Evolutionary conservation across 2,329 filamentous ascomycete genomes (phyloP).

Genomic region (Drechslera avenae): DNA sequence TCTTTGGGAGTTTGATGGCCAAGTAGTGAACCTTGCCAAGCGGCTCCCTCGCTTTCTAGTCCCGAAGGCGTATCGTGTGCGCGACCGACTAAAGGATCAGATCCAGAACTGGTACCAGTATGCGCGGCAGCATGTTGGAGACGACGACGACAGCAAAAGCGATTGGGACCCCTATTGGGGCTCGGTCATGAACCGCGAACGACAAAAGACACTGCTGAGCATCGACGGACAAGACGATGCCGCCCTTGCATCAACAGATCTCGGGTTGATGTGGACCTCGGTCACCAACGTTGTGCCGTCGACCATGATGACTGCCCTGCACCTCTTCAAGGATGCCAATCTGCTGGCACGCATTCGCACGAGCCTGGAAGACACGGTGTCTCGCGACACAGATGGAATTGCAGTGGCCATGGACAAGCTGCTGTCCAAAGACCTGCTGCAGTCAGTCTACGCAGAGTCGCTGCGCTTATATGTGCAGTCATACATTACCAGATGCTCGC

Average conservation of each 20-base stretch:
- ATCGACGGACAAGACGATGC: neutral
- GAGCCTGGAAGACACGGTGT: neutral
- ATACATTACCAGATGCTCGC: conserved; percentile 14
- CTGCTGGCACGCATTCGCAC: neutral
- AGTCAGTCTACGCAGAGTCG: conserved; percentile 46
- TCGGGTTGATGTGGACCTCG: conserved; percentile 1
- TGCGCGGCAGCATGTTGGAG: neutral
- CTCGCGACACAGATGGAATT: neutral
- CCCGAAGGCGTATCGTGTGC: neutral
- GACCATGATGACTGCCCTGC: neutral
- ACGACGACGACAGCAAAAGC: neutral
- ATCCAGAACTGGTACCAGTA: neutral
- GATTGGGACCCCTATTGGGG: conserved; percentile 1
- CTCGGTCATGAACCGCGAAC: neutral
- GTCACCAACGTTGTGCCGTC: conserved; percentile 2
- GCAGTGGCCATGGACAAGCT: neutral
- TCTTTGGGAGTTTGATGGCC: neutral
- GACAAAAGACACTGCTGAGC: neutral
- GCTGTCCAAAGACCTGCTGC: conserved; percentile 28
- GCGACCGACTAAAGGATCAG: neutral
- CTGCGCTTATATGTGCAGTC: conserved; percentile 34
- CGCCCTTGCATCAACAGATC: neutral
- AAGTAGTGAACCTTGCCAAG: neutral
- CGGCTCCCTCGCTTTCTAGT: neutral
- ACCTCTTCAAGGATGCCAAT: neutral